These are phyloP conservation scores for Cryphonectria japonica DNA, from an alignment of 2,329 filamentous ascomycete genomes.

Conservation along the genomic window DNA sequence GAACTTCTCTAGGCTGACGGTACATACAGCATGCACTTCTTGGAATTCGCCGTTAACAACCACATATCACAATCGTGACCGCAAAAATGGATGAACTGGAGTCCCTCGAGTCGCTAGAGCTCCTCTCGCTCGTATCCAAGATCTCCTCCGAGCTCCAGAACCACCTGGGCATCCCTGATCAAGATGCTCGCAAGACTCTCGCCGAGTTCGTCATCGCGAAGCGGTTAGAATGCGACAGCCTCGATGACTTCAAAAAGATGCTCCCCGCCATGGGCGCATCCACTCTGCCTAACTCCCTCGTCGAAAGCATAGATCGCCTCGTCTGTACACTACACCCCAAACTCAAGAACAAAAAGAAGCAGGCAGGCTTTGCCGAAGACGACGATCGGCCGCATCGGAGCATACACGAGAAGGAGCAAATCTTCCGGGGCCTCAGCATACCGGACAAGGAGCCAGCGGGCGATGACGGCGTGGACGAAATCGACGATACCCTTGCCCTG, in stretches of 20 bases:
- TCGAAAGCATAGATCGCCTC: constrained; percentile 89
- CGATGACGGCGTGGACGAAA: constrained; percentile 59
- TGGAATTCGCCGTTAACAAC: not conserved
- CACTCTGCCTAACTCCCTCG: constrained; percentile 80
- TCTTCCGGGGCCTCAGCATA: constrained; percentile 89
- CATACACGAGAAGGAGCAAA: constrained; percentile 74
- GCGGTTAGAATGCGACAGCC: constrained; percentile 72
- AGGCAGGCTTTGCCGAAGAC: constrained; percentile 45
- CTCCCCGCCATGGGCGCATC: constrained; percentile 78
- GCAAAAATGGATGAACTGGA: constrained; percentile 81
- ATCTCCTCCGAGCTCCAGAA: constrained; percentile 95
- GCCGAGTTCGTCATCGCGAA: constrained; percentile 96
- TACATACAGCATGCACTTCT: not conserved
- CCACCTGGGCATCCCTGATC: constrained; percentile 83
- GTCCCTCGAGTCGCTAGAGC: constrained; percentile 85
- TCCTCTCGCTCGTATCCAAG: constrained; percentile 91
- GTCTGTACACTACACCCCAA: constrained; percentile 90
- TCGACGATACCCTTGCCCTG: constrained; percentile 91
- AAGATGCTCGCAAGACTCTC: constrained; percentile 68
- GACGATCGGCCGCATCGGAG: constrained; percentile 48
- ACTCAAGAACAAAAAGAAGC: constrained; percentile 65
- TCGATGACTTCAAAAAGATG: constrained; percentile 75
- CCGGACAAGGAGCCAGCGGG: constrained; percentile 69
- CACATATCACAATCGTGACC: not conserved
- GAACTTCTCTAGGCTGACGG: not conserved